Evolutionary conservation across 78 protist species (phyloP).

Genomic region (Mantamonas sphyraenae): DNA sequence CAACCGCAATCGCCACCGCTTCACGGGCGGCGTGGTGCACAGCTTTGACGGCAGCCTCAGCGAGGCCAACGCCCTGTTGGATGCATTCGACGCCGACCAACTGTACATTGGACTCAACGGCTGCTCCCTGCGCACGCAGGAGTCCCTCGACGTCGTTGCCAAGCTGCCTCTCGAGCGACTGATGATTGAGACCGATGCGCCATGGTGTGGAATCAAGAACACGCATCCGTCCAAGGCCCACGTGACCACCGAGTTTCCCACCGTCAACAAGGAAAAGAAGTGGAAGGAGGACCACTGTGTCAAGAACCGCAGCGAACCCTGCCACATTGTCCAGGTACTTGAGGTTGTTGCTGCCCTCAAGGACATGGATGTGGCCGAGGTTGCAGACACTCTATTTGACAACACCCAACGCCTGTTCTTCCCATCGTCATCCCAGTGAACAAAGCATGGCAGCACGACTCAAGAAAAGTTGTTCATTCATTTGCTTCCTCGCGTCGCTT

Average conservation of each 20-base stretch:
- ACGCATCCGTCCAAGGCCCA: conserved; percentile 17
- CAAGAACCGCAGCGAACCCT: conserved; percentile 29
- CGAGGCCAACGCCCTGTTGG: conserved; percentile 15
- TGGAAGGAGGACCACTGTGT: conserved; percentile 5
- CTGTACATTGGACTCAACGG: conserved; percentile 58
- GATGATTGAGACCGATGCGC: conserved; percentile 38
- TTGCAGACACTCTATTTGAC: too few relatives aligned
- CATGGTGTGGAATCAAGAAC: conserved; percentile 34
- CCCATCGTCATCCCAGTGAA: too few relatives aligned
- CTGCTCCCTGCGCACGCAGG: conserved; percentile 22
- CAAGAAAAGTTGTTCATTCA: too few relatives aligned
- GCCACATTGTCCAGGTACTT: not conserved
- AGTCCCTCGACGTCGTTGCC: conserved; percentile 18
- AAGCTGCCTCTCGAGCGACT: conserved; percentile 18
- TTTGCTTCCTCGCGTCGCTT: too few relatives aligned
- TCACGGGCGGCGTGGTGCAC: conserved; percentile 37
- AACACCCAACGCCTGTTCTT: too few relatives aligned
- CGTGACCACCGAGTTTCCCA: not conserved
- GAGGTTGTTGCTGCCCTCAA: not conserved
- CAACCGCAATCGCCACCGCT: conserved; percentile 5
- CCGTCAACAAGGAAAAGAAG: conserved; percentile 11
- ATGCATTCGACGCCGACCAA: too few relatives aligned
- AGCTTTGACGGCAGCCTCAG: conserved; percentile 41
- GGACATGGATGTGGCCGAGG: not conserved
- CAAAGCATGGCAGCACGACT: too few relatives aligned